Evolutionary conservation across 2,329 filamentous ascomycete species (phyloP).

Genomic region (Aspergillus neoniger): DNA sequence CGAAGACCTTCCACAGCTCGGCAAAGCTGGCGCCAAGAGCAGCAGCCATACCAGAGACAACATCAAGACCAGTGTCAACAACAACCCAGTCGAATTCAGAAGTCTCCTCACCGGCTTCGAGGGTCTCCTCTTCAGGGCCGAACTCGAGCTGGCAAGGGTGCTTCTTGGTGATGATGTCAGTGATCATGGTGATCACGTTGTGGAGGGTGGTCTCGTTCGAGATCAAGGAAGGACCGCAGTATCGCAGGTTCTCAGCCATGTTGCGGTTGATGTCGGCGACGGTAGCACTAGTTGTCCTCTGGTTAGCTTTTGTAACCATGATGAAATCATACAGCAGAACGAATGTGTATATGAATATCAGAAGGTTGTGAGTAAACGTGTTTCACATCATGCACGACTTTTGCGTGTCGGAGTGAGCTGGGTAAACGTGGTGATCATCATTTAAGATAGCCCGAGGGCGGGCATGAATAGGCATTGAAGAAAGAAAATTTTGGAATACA

Average conservation of each 20-base stretch:
- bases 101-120: slow-evolving; percentile 71
- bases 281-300: slow-evolving; percentile 62
- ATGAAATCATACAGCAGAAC: slow-evolving; percentile 20
- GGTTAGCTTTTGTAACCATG: slow-evolving; percentile 46
- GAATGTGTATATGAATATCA: slow-evolving; percentile 34
- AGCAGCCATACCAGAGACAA: slow-evolving; percentile 78
- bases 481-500: slow-evolving; percentile 48
- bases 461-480: slow-evolving; percentile 14
- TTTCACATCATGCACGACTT: slow-evolving; percentile 83
- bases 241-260: slow-evolving; percentile 83
- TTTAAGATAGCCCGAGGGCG: slow-evolving; percentile 30
- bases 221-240: slow-evolving; percentile 84
- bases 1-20: slow-evolving; percentile 93
- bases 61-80: slow-evolving; percentile 90
- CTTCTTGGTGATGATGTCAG: slow-evolving; percentile 80
- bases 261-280: slow-evolving; percentile 96
- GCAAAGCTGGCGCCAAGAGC: slow-evolving; percentile 79
- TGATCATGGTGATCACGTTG: slow-evolving; percentile 73
- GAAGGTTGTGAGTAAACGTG: slow-evolving; percentile 56
- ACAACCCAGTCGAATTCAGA: slow-evolving; percentile 98
- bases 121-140: slow-evolving; percentile 75
- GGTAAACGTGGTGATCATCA: slow-evolving; percentile 94
- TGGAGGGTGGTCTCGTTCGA: slow-evolving; percentile 71
- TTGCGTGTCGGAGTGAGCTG: slow-evolving; percentile 98
- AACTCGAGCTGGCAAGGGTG: slow-evolving; percentile 93